phyloP scores from a whole-genome alignment of 345 rosid species.

The Pelargonium nanum region DNA sequence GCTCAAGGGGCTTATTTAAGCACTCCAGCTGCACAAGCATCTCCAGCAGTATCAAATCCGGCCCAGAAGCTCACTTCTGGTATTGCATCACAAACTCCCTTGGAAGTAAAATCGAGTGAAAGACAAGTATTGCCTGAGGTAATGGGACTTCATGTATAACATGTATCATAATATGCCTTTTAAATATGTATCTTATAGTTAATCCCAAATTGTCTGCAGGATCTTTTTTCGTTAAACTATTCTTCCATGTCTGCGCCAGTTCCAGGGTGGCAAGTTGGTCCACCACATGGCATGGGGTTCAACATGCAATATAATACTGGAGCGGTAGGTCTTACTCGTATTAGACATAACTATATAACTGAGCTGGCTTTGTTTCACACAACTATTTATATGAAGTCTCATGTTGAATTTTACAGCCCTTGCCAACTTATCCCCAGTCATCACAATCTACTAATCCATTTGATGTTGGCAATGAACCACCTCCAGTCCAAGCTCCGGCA shows the following conservation, averaged over 20 bases:
- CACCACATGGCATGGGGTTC: constrained; percentile 50
- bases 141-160: constrained; percentile 17
- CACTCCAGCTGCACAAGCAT: constrained; percentile 38
- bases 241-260: constrained; percentile 40
- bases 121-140: constrained; percentile 80
- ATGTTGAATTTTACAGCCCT: constrained; percentile 31
- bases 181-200: not conserved
- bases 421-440: constrained; percentile 40
- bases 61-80: constrained; percentile 21
- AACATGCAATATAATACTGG: constrained; percentile 51
- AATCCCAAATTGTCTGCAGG: constrained; percentile 37
- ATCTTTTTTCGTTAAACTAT: constrained; percentile 54
- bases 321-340: constrained; percentile 29
- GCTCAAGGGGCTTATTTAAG: constrained; percentile 30
- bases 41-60: constrained; percentile 20
- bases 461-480: constrained; percentile 46
- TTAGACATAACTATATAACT: not conserved
- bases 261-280: constrained; percentile 74
- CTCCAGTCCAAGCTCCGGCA: constrained; percentile 37
- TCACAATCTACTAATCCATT: constrained; percentile 74
- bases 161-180: no score
- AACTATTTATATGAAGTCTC: not conserved
- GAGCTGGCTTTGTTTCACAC: constrained; percentile 6
- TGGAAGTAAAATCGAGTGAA: constrained; percentile 40
- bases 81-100: constrained; percentile 25